Conservation (phyloP, 805 yeast genomes). For the Lipomyces yamanashiensis region DNA sequence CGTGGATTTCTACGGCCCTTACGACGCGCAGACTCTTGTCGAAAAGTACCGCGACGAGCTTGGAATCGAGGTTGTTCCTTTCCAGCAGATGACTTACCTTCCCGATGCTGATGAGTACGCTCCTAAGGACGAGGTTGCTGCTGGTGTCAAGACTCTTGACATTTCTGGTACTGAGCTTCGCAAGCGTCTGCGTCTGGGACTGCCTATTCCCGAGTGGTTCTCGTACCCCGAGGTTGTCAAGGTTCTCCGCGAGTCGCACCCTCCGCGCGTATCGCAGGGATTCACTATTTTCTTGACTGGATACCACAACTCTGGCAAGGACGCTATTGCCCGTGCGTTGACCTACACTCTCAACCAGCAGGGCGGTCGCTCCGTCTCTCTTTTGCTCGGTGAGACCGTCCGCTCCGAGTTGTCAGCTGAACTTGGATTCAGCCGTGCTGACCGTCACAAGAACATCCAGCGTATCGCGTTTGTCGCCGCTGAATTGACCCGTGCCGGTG, state of each 20-base stretch:
- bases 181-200: conserved; percentile 81
- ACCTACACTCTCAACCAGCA: conserved; percentile 90
- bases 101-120: conserved; percentile 96
- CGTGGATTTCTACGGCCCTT: conserved; percentile 93
- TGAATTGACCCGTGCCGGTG: conserved; percentile 84
- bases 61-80: conserved; percentile 89
- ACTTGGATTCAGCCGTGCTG: conserved; percentile 49
- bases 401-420: conserved; percentile 49
- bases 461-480: conserved; percentile 66
- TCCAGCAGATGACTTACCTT: conserved; percentile 93
- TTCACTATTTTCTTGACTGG: conserved; percentile 75
- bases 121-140: conserved; percentile 89
- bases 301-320: conserved; percentile 61
- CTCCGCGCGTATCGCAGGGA: conserved; percentile 89
- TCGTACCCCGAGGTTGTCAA: conserved; percentile 95
- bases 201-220: conserved; percentile 94
- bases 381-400: conserved; percentile 54
- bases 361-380: conserved; percentile 79
- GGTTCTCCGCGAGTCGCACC: conserved; percentile 88
- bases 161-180: conserved; percentile 95
- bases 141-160: conserved; percentile 79
- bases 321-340: conserved; percentile 76
- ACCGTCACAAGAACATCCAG: conserved; percentile 50
- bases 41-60: conserved; percentile 75
- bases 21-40: conserved; percentile 92